Evolutionary conservation across 2,329 filamentous ascomycete species (phyloP).

Genomic region (Niveomyces coronatus): DNA sequence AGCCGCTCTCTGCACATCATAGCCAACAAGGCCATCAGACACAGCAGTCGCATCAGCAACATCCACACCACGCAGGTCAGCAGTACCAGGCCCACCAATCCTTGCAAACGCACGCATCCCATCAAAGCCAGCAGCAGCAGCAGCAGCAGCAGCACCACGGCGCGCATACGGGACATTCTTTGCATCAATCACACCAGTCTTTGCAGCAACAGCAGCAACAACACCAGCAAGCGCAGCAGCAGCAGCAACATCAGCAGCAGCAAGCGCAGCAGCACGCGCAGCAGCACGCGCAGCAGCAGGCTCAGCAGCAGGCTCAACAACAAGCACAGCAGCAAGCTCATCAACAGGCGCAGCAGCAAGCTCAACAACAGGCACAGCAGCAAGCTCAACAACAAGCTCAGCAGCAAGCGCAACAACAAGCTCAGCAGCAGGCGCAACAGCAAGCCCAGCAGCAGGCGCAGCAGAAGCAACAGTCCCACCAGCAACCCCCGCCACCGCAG

Average conservation of each 20-base stretch:
- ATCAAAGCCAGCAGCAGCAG: slow-evolving; percentile 24
- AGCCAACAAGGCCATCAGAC: slow-evolving; percentile 16
- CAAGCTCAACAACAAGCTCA: too few species aligned
- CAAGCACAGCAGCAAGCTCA: slow-evolving; percentile 22
- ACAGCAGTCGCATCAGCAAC: slow-evolving; percentile 14
- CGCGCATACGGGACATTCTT: too few species aligned
- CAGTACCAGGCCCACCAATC: slow-evolving; percentile 16
- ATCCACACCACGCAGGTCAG: slow-evolving; percentile 17
- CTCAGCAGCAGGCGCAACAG: slow-evolving; percentile 17
- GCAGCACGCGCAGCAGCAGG: slow-evolving; percentile 22
- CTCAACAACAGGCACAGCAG: slow-evolving; percentile 10
- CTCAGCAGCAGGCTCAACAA: slow-evolving; percentile 18
- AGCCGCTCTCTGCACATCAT: slow-evolving; percentile 8
- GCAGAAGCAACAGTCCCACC: slow-evolving; percentile 19
- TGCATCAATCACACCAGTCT: too few species aligned
- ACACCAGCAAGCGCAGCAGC: slow-evolving; percentile 17
- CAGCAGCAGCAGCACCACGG: slow-evolving; percentile 22
- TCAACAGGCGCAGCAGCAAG: slow-evolving; percentile 18
- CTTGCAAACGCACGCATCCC: slow-evolving; percentile 20
- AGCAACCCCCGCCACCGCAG: slow-evolving; percentile 12
- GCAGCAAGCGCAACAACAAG: slow-evolving; percentile 15
- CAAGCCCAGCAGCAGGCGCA: slow-evolving; percentile 21
- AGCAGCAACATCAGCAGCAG: slow-evolving; percentile 19
- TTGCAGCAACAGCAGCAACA: slow-evolving; percentile 19
- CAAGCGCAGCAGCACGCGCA: slow-evolving; percentile 19